phyloP scores from a whole-genome alignment of 2,329 filamentous ascomycete species.

The Leptographium galeiforme region DNA sequence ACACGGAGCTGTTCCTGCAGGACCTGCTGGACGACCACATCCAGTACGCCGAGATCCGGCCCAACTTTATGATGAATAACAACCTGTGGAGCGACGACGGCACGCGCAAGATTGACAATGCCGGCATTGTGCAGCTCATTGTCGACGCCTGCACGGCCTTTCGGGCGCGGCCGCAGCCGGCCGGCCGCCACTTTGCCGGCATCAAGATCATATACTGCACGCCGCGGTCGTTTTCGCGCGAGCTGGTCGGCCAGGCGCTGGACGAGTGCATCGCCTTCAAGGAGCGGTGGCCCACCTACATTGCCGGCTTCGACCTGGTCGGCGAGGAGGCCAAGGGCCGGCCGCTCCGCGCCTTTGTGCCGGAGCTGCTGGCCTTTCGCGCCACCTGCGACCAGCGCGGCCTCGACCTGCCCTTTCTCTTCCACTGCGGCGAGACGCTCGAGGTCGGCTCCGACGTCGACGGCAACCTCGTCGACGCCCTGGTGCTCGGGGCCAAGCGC shows the following conservation, averaged over 20 bases:
- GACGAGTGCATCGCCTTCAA: constrained; percentile 51
- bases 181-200: constrained; percentile 38
- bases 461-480: constrained; percentile 55
- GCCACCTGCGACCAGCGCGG: constrained; percentile 30
- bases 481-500: constrained; percentile 51
- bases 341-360: constrained; percentile 42
- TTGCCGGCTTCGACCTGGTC: constrained; percentile 59
- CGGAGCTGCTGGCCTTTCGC: constrained; percentile 43
- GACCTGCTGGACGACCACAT: constrained; percentile 52
- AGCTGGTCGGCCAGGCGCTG: constrained; percentile 36
- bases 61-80: constrained; percentile 54
- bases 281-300: constrained; percentile 38
- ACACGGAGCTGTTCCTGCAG: constrained; percentile 45
- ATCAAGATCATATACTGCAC: constrained; percentile 62
- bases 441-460: constrained; percentile 51
- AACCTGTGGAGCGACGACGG: constrained; percentile 48
- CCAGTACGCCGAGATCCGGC: constrained; percentile 58
- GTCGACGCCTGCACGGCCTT: constrained; percentile 40
- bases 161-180: constrained; percentile 11
- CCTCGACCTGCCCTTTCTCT: constrained; percentile 56
- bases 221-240: constrained; percentile 42
- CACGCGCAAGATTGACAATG: constrained; percentile 34
- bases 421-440: constrained; percentile 65
- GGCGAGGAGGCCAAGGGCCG: constrained; percentile 51
- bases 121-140: constrained; percentile 47